Percentiles rank a stretch among this genome's conserved stretches.
These are phyloP conservation scores for Trichoderma pleuroti DNA, from an alignment of 2,329 filamentous ascomycete genomes.

Conservation along the genomic window DNA sequence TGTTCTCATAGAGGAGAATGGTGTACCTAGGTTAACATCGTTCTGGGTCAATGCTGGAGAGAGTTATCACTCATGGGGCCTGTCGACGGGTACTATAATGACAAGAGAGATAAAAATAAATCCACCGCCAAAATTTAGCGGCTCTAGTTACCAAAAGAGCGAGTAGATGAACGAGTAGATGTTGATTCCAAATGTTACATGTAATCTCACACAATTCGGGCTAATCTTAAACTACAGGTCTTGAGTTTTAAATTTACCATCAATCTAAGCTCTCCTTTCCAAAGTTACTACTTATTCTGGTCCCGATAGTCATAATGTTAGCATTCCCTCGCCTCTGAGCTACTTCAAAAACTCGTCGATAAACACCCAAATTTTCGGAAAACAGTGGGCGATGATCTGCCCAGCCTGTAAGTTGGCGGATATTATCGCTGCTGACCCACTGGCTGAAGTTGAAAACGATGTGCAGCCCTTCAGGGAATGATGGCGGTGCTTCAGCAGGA, in stretches of 20 bases:
- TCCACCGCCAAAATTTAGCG: not conserved
- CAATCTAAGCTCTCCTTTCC: not conserved
- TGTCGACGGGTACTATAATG: not conserved
- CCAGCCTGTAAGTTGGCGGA: slow-evolving; percentile 41
- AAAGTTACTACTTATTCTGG: not conserved
- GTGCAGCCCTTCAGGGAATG: slow-evolving; percentile 19
- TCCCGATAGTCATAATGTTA: not conserved
- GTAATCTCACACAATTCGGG: not conserved
- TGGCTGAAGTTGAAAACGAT: slow-evolving; percentile 37
- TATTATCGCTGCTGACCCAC: slow-evolving; percentile 43
- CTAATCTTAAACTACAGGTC: not conserved
- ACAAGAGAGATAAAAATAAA: not conserved
- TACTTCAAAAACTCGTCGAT: slow-evolving; percentile 40
- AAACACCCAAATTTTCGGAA: slow-evolving; percentile 34
- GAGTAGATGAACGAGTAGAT: not conserved
- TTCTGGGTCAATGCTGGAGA: not conserved
- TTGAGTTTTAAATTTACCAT: not conserved
- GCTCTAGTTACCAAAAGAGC: not conserved
- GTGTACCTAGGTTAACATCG: not conserved
- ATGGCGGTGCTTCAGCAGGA: slow-evolving; percentile 18
- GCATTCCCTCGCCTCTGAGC: not conserved
- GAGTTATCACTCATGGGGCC: not conserved
- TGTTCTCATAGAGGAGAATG: not conserved
- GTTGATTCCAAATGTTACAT: not conserved
- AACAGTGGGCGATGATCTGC: slow-evolving; percentile 36